Percentiles rank a stretch among this genome's conserved stretches.
Evolutionary conservation across 768 basidiomycete genomes (phyloP).

Genomic region (Imleria badia): DNA sequence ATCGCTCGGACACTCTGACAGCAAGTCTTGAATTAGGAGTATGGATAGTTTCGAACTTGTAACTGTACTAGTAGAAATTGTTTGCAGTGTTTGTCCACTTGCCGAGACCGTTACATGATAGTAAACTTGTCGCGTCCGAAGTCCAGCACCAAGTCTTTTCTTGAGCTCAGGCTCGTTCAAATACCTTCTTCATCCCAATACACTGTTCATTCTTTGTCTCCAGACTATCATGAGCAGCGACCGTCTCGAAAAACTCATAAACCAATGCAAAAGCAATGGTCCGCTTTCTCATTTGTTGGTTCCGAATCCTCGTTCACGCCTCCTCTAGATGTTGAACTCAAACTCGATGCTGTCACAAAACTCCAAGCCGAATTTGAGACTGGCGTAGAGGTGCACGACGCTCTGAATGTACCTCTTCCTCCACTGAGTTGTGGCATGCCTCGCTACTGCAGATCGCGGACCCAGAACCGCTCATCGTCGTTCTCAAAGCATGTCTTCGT

Average conservation of each 20-base stretch:
- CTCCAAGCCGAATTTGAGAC: constrained; percentile 74
- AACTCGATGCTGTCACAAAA: constrained; percentile 78
- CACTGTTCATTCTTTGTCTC: constrained; percentile 15
- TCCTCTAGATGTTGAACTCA: constrained; percentile 69
- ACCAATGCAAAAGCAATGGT: constrained; percentile 69
- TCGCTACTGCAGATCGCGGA: constrained; percentile 59
- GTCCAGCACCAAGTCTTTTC: constrained; percentile 14
- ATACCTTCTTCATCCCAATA: constrained; percentile 8
- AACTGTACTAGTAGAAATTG: constrained; percentile 1
- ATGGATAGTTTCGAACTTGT: constrained; percentile 4
- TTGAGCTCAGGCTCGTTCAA: constrained; percentile 24
- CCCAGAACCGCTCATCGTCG: constrained; percentile 64
- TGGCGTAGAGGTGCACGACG: constrained; percentile 57
- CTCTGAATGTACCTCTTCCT: constrained; percentile 6
- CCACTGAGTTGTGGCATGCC: constrained; percentile 13
- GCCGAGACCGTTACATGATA: constrained; percentile 23
- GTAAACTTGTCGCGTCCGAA: constrained; percentile 2
- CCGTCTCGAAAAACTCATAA: constrained; percentile 58
- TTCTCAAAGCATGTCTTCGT: constrained; percentile 73
- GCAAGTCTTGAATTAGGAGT: constrained; percentile 30
- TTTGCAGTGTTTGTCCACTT: background rate
- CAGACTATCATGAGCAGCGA: constrained; percentile 51
- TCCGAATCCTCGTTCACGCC: constrained; percentile 6
- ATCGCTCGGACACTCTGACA: constrained; percentile 89
- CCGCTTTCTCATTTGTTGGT: constrained; percentile 16